phyloP scores from a whole-genome alignment of 495 filamentous ascomycete species.

The Saxophila tyrrhenica region DNA sequence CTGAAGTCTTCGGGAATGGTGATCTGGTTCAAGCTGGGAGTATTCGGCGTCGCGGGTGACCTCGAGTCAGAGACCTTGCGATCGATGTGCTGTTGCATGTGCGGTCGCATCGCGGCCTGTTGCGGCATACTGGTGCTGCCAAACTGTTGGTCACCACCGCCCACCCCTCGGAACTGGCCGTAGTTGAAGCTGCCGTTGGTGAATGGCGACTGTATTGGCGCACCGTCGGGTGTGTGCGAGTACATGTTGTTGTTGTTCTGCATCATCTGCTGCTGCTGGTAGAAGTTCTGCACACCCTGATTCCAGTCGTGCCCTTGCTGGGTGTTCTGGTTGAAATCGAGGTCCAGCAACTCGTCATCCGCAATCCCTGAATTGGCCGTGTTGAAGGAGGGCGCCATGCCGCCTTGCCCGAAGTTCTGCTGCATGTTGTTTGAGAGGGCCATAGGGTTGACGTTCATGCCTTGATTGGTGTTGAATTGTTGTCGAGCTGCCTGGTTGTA shows the following conservation, averaged over 20 bases:
- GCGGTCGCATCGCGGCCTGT: constrained; percentile 8
- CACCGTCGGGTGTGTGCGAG: constrained; percentile 78
- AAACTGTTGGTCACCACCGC: constrained; percentile 15
- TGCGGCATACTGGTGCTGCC: constrained; percentile 31
- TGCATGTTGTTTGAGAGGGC: constrained; percentile 43
- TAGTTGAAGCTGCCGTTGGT: constrained; percentile 65
- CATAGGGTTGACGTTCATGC: constrained; percentile 69
- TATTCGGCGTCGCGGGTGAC: constrained; percentile 74
- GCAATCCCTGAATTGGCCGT: constrained; percentile 43
- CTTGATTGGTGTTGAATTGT: constrained; percentile 52
- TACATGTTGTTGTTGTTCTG: constrained; percentile 45
- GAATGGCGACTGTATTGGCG: constrained; percentile 80
- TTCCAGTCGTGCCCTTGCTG: constrained; percentile 20
- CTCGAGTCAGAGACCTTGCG: constrained; percentile 57
- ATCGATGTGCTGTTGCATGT: constrained; percentile 39
- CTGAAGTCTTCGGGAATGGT: constrained; percentile 40
- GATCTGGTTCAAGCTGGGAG: constrained; percentile 48
- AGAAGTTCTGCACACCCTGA: constrained; percentile 38
- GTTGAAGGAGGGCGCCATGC: constrained; percentile 22
- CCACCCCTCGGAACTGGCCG: constrained; percentile 53
- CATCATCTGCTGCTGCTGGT: constrained; percentile 33
- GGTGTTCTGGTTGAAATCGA: constrained; percentile 12
- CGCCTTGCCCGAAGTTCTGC: constrained; percentile 24
- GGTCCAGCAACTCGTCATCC: constrained; percentile 55
- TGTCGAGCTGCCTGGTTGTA: constrained; percentile 45